These are phyloP conservation scores for Gilbertella persicaria DNA, from an alignment of 371 early-diverging fungal species.

Conservation along the genomic window DNA sequence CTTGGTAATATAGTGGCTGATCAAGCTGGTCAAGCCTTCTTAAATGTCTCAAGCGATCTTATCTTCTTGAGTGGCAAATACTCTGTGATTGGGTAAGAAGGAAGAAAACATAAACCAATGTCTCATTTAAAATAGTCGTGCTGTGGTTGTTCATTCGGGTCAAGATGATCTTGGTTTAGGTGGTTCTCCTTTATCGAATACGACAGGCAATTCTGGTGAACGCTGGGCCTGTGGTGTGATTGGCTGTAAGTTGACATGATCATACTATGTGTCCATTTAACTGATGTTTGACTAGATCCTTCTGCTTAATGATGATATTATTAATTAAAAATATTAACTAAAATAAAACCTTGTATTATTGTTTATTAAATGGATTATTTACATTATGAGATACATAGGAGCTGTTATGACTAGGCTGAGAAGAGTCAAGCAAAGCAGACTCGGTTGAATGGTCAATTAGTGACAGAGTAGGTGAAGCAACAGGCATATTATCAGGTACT, in stretches of 20 bases:
- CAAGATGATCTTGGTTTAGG: slow-evolving; percentile 86
- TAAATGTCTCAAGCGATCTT: slow-evolving; percentile 53
- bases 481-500: slow-evolving; percentile 8
- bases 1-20: slow-evolving; percentile 78
- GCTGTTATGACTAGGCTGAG: neutral
- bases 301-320: too few relatives aligned
- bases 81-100: slow-evolving; percentile 70
- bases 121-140: slow-evolving; percentile 55
- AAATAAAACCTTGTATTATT: neutral
- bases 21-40: slow-evolving; percentile 53
- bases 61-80: slow-evolving; percentile 71
- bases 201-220: slow-evolving; percentile 87
- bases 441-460: slow-evolving; percentile 2
- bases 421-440: neutral
- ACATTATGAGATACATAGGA: slow-evolving; percentile 9
- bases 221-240: slow-evolving; percentile 91
- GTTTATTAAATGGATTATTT: slow-evolving; percentile 14
- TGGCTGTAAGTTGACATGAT: slow-evolving; percentile 68
- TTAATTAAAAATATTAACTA: neutral
- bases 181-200: slow-evolving; percentile 71
- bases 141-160: slow-evolving; percentile 82
- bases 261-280: too few relatives aligned
- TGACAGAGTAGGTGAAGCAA: slow-evolving; percentile 3
- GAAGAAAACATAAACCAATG: neutral
- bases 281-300: too few relatives aligned